Evolutionary conservation across 345 rosid species (phyloP).

Genomic region (Psidium guajava): DNA sequence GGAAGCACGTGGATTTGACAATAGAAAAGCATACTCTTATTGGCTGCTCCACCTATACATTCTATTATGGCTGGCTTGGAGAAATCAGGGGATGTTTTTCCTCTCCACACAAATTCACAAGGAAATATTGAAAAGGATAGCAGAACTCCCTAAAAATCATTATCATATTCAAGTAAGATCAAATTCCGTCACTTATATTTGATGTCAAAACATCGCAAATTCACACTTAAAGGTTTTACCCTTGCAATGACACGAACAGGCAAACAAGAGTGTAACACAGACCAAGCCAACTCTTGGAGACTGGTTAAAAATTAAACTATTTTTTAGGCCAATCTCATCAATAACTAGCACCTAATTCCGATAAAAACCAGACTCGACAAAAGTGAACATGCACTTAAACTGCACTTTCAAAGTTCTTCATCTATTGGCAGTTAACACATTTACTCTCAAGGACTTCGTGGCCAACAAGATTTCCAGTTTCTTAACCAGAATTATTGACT

Average conservation of each 20-base stretch:
- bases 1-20: neutral
- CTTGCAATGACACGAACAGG: neutral
- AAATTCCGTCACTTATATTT: neutral
- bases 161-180: neutral
- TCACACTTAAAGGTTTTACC: neutral
- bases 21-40: neutral
- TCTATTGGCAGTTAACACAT: neutral
- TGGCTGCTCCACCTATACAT: neutral
- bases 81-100: neutral
- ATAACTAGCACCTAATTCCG: neutral
- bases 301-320: neutral
- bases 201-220: neutral
- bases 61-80: neutral
- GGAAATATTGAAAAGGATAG: neutral
- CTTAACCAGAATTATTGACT: neutral
- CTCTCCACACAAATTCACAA: neutral
- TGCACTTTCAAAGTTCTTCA: neutral
- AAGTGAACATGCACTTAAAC: neutral
- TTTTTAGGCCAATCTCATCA: neutral
- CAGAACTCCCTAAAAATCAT: neutral
- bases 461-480: neutral
- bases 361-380: neutral
- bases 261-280: neutral
- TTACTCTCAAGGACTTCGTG: neutral
- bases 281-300: neutral